phyloP scores from a whole-genome alignment of 768 basidiomycete genomes.

The Tephrocybe rancida region DNA sequence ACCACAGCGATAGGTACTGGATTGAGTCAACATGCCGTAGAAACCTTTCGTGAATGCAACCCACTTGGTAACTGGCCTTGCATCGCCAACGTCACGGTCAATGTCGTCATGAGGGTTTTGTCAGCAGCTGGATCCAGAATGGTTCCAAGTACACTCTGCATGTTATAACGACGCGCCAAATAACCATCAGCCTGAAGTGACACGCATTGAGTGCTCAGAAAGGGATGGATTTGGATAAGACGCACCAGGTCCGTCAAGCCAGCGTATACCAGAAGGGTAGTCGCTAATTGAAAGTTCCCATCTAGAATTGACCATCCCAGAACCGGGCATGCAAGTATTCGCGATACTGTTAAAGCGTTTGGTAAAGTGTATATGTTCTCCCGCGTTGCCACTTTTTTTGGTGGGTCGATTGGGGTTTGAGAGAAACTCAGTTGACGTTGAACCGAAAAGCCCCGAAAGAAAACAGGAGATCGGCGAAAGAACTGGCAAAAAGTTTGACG shows the following conservation, averaged over 20 bases:
- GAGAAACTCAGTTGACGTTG: conserved; percentile 14
- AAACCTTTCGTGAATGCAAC: conserved; percentile 25
- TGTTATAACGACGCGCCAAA: conserved; percentile 83
- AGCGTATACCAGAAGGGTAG: conserved; percentile 83
- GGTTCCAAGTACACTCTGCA: conserved; percentile 90
- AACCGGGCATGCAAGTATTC: conserved; percentile 87
- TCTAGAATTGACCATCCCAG: conserved; percentile 91
- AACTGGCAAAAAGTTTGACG: neutral
- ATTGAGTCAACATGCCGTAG: conserved; percentile 5
- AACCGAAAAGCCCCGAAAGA: conserved; percentile 22
- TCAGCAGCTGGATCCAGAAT: conserved; percentile 98
- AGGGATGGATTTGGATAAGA: conserved; percentile 16
- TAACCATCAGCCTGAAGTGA: conserved; percentile 80
- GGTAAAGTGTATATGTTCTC: conserved; percentile 97
- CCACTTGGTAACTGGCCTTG: conserved; percentile 82
- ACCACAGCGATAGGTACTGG: conserved; percentile 84
- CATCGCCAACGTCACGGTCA: conserved; percentile 84
- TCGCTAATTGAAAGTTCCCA: conserved; percentile 79
- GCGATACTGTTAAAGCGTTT: conserved; percentile 84
- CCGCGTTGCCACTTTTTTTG: conserved; percentile 39
- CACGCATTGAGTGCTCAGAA: conserved; percentile 4
- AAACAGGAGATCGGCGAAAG: neutral
- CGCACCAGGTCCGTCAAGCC: conserved; percentile 91
- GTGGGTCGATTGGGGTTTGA: conserved; percentile 14
- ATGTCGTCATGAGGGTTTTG: conserved; percentile 92